phyloP scores from a whole-genome alignment of 1,284 basidiomycete genomes.

The Cystobasidiaceae sp. region DNA sequence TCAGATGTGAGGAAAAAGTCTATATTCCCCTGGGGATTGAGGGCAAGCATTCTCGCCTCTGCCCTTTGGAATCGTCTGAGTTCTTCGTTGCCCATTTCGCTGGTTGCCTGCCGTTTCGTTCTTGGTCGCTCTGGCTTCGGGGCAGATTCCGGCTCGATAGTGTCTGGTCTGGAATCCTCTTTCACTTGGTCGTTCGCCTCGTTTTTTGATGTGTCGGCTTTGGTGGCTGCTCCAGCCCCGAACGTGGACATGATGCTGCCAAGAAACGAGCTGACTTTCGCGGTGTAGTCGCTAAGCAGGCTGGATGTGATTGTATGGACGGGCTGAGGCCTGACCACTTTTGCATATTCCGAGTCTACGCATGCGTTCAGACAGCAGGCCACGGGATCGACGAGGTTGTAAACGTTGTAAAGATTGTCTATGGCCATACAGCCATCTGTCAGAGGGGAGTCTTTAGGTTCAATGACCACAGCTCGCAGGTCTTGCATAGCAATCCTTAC shows the following conservation, averaged over 20 bases:
- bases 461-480: slow-evolving; percentile 28
- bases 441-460: neutral
- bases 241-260: slow-evolving; percentile 32
- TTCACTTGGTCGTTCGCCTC: neutral
- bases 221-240: slow-evolving; percentile 1
- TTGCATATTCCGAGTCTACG: slow-evolving; percentile 46
- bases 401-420: slow-evolving; percentile 43
- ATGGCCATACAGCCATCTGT: slow-evolving; percentile 36
- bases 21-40: slow-evolving; percentile 32
- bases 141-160: neutral
- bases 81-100: slow-evolving; percentile 9
- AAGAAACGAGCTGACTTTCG: slow-evolving; percentile 45
- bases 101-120: slow-evolving; percentile 16
- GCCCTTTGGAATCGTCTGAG: slow-evolving; percentile 28
- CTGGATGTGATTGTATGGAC: slow-evolving; percentile 45
- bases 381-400: slow-evolving; percentile 48
- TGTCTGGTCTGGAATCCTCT: neutral
- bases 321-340: slow-evolving; percentile 45
- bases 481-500: slow-evolving; percentile 37
- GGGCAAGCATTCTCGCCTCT: slow-evolving; percentile 29
- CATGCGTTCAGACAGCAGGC: slow-evolving; percentile 46
- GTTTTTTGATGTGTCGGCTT: neutral
- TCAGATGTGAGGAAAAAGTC: slow-evolving; percentile 31
- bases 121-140: slow-evolving; percentile 1
- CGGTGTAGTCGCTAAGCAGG: slow-evolving; percentile 42